Evolutionary conservation across 306 rosid genomes (phyloP).

Genomic region (Rosa rugosa): DNA sequence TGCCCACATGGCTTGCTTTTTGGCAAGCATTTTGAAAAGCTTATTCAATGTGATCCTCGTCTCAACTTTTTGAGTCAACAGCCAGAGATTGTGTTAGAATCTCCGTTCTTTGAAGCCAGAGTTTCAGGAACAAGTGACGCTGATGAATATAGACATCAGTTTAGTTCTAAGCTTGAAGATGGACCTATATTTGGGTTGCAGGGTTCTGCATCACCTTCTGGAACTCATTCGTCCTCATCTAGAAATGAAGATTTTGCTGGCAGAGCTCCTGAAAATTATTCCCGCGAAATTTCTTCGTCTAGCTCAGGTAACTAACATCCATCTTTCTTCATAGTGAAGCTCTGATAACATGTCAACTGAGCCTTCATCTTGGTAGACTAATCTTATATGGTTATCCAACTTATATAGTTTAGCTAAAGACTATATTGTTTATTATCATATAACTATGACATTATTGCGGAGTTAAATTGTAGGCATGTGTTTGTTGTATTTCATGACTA

Average conservation of each 20-base stretch:
- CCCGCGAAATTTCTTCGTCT: constrained; percentile 56
- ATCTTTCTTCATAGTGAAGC: neutral
- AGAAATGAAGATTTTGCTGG: constrained; percentile 50
- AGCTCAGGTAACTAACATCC: constrained; percentile 51
- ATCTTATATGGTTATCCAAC: neutral
- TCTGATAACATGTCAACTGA: neutral
- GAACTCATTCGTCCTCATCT: constrained; percentile 51
- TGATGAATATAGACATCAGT: constrained; percentile 35
- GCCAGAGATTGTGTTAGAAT: constrained; percentile 59
- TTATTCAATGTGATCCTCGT: constrained; percentile 81
- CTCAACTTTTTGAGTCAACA: constrained; percentile 68
- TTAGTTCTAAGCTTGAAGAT: constrained; percentile 43
- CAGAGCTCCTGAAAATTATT: constrained; percentile 44
- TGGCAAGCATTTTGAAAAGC: constrained; percentile 83
- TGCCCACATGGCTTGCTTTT: constrained; percentile 60
- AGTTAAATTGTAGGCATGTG: neutral
- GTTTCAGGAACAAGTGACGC: constrained; percentile 33
- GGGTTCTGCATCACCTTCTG: constrained; percentile 59
- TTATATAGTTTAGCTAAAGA: neutral
- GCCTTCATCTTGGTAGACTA: neutral
- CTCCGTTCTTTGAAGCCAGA: constrained; percentile 66
- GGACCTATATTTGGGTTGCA: constrained; percentile 43
- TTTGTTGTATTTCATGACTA: neutral
- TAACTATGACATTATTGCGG: neutral
- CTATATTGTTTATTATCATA: neutral